Evolutionary conservation across 208 protist species (phyloP).

Genomic region (Leishmania braziliensis): DNA sequence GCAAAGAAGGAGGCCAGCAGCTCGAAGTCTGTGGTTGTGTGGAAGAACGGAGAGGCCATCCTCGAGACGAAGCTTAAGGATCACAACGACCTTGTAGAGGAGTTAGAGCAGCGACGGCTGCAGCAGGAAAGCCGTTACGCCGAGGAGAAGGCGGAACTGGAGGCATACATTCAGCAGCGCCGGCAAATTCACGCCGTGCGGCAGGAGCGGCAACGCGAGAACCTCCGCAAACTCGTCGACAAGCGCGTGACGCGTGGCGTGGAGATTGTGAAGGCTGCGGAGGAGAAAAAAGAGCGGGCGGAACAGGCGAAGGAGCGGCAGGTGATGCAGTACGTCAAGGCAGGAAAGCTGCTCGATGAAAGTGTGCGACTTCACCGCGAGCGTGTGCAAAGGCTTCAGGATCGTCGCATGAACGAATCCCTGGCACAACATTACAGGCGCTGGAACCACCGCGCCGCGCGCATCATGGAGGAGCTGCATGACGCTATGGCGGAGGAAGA

Average conservation of each 20-base stretch:
- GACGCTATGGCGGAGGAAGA: conserved; percentile 33
- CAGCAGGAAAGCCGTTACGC: conserved; percentile 63
- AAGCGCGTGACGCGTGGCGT: conserved; percentile 50
- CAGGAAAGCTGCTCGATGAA: conserved; percentile 36
- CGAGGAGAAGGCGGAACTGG: conserved; percentile 46
- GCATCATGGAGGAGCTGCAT: conserved; percentile 70
- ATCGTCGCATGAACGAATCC: conserved; percentile 40
- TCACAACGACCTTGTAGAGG: conserved; percentile 49
- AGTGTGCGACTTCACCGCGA: conserved; percentile 52
- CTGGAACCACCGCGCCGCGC: conserved; percentile 78
- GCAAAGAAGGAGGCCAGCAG: conserved; percentile 40
- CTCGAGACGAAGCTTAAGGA: conserved; percentile 42
- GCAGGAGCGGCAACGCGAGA: conserved; percentile 52
- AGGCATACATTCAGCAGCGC: conserved; percentile 53
- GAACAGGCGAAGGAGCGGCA: conserved; percentile 44
- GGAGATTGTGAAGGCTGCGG: conserved; percentile 55
- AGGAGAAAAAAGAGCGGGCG: conserved; percentile 54
- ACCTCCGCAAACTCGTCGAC: conserved; percentile 54
- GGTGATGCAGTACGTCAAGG: conserved; percentile 43
- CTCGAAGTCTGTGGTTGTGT: conserved; percentile 44
- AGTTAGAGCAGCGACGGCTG: conserved; percentile 57
- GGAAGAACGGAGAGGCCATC: conserved; percentile 48
- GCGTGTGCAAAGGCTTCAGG: conserved; percentile 48
- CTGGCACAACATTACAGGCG: conserved; percentile 66
- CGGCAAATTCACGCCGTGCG: conserved; percentile 27